Evolutionary conservation across 83 land plant species (phyloP).

Genomic region (Picea abies): DNA sequence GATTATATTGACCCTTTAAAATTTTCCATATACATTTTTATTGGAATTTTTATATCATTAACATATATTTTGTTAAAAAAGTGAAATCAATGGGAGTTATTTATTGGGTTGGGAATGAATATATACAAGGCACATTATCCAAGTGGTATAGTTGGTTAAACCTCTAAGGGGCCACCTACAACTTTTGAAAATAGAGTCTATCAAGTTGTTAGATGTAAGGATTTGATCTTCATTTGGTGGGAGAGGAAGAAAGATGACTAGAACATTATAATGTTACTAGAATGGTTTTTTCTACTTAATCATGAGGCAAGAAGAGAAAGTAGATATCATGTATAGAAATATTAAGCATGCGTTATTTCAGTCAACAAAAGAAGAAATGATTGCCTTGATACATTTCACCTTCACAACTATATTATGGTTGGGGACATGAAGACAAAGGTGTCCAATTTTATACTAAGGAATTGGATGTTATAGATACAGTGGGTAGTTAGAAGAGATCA

Average conservation of each 20-base stretch:
- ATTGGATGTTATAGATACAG: slow-evolving; percentile 42
- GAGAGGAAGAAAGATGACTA: slow-evolving; percentile 39
- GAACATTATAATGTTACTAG: slow-evolving; percentile 41
- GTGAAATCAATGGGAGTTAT: too few relatives aligned
- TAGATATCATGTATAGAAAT: slow-evolving; percentile 47
- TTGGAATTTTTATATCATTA: too few relatives aligned
- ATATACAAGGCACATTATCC: too few relatives aligned
- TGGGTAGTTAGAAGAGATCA: too few relatives aligned
- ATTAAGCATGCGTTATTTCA: slow-evolving; percentile 63
- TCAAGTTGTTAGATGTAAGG: slow-evolving; percentile 46
- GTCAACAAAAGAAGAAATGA: slow-evolving; percentile 52
- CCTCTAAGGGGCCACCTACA: slow-evolving; percentile 43
- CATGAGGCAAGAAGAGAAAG: slow-evolving; percentile 48
- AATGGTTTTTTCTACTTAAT: slow-evolving; percentile 51
- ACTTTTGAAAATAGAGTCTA: slow-evolving; percentile 32
- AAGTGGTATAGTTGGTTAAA: slow-evolving; percentile 18
- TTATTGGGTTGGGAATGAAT: too few relatives aligned
- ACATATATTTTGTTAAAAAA: too few relatives aligned
- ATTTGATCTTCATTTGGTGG: slow-evolving; percentile 53
- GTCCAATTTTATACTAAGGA: slow-evolving; percentile 48
- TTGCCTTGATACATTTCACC: slow-evolving; percentile 44
- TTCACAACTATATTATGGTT: slow-evolving; percentile 48
- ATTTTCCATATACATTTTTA: too few relatives aligned
- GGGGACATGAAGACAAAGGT: slow-evolving; percentile 56
- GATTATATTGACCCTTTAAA: too few relatives aligned